Evolutionary conservation across 768 basidiomycete species (phyloP).

Genomic region (Steccherinum ochraceum): DNA sequence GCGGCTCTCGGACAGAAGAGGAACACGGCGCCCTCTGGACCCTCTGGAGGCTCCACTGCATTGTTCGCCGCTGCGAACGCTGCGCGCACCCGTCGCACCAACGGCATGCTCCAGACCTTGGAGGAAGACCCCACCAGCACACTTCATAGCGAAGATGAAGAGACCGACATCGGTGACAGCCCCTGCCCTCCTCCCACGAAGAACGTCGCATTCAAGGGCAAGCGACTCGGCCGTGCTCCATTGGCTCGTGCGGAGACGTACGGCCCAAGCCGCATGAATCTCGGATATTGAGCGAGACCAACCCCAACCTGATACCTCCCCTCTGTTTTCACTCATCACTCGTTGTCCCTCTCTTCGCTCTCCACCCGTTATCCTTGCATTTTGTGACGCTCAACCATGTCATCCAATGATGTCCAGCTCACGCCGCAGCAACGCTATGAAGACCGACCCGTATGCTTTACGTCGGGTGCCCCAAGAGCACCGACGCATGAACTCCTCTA

Average conservation of each 20-base stretch:
- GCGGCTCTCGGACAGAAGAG: slow-evolving; percentile 43
- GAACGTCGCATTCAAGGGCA: slow-evolving; percentile 45
- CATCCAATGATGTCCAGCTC: not conserved
- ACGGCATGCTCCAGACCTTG: slow-evolving; percentile 48
- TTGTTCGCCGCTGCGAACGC: slow-evolving; percentile 68
- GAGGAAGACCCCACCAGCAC: slow-evolving; percentile 60
- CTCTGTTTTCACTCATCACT: not conserved
- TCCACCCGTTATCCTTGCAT: not conserved
- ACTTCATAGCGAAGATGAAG: slow-evolving; percentile 67
- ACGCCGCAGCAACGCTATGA: not conserved
- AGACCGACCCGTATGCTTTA: not conserved
- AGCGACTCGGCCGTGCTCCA: slow-evolving; percentile 44
- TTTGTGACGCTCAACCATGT: not conserved
- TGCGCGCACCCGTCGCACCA: slow-evolving; percentile 52
- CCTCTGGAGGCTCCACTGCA: slow-evolving; percentile 26
- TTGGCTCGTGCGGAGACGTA: slow-evolving; percentile 66
- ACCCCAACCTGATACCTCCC: not conserved
- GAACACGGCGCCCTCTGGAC: slow-evolving; percentile 51
- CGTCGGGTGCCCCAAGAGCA: not conserved
- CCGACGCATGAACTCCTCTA: not conserved
- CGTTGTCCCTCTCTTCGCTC: not conserved
- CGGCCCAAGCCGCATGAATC: slow-evolving; percentile 49
- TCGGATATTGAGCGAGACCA: slow-evolving; percentile 12
- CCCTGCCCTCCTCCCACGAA: slow-evolving; percentile 82
- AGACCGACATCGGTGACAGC: slow-evolving; percentile 76